Evolutionary conservation across 805 yeast species (phyloP), one percentile per base, ranked within the genome.

Genomic region (Maudiozyma serrabonitensis): DNA sequence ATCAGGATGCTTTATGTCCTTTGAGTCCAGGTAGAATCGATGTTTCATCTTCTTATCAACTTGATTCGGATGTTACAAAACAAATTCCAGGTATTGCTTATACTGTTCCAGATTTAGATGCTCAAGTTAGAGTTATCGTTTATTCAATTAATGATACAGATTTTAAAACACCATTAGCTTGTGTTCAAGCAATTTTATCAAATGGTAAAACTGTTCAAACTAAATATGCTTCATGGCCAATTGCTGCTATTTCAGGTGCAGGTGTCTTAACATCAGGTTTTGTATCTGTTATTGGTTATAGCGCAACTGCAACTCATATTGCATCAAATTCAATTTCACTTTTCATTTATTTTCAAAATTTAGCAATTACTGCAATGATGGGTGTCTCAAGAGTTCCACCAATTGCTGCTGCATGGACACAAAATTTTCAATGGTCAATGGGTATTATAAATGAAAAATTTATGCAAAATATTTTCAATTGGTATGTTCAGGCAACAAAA

Each of bases 391-490:
- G 79, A 52, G 86, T 88, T 19, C 99, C 99, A 1, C 99, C 99
- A 2, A 90, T 93, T 57, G 98, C 97, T 5, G 88, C 95, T 2
- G 90, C 98, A 2, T 91, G 99, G 99, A 82, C 95, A 32, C 96
- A 91, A 69, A 93, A 91, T 71, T 93, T 93, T 73, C 82, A 80
- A 68, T 91, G 98, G 98, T 82, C 97, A 1, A 78, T 91, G 78
- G 99, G 99, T 44, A 82, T 91, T 55, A 86, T 93, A 58, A 76
- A 77, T 48, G 79, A 81, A 7, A 67, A 69, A 13, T 87, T 89
- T 60, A 84, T 91, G 79, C 96, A 90, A 66, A 66, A 73, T 41
- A 85, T 88, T 54, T 84, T 93, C 55, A 79, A 83, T 64, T 91
- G 99, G 99, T 91, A 91, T 66, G 82, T 91, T 47, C 96, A 91